These are phyloP conservation scores for Hanseniaspora occidentalis DNA, from an alignment of 805 yeast species.

Conservation along the genomic window DNA sequence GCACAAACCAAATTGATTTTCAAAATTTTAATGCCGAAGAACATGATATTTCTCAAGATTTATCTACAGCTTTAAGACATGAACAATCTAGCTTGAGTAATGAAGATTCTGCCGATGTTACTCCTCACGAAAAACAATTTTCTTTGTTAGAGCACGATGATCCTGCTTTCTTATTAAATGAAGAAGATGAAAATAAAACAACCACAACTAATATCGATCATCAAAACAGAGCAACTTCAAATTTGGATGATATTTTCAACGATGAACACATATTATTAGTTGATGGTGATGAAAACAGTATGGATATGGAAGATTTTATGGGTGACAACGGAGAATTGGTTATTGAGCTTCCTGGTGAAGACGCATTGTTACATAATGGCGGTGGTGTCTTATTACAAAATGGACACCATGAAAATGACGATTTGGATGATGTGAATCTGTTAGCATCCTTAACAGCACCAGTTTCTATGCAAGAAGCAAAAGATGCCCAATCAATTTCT, in stretches of 20 bases:
- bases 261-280: constrained; percentile 20
- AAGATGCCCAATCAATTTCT: constrained; percentile 5
- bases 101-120: too few species aligned
- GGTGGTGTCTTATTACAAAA: neutral
- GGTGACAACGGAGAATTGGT: neutral
- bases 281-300: constrained; percentile 3
- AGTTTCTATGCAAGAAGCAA: constrained; percentile 14
- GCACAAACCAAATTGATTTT: too few species aligned
- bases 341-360: constrained; percentile 11
- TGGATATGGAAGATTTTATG: neutral
- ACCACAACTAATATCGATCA: neutral
- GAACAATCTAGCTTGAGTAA: too few species aligned
- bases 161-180: too few species aligned
- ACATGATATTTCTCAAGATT: too few species aligned
- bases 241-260: constrained; percentile 20
- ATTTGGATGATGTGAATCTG: constrained; percentile 19
- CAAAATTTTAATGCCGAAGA: neutral
- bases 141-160: too few species aligned
- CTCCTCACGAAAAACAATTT: too few species aligned
- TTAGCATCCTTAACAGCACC: constrained; percentile 25
- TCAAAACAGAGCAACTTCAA: constrained; percentile 18
- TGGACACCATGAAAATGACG: constrained; percentile 5
- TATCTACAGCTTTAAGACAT: too few species aligned
- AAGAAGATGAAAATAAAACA: neutral
- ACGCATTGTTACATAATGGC: constrained; percentile 6